phyloP scores from a whole-genome alignment of 805 yeast species.

The Barnettozyma vustinii region DNA sequence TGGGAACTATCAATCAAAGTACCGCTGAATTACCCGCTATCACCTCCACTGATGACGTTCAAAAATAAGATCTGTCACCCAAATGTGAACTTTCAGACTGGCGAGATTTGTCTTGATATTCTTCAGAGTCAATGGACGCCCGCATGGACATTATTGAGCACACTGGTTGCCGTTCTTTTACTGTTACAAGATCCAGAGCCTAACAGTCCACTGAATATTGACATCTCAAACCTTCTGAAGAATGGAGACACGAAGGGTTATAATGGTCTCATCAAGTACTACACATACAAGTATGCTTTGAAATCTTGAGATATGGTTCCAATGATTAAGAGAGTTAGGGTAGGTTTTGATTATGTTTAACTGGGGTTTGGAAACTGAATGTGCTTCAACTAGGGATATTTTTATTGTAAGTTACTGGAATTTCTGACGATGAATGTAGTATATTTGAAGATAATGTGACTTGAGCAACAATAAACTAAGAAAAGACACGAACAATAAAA shows the following conservation, averaged over 20 bases:
- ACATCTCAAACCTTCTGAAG: slow-evolving; percentile 56
- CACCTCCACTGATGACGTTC: slow-evolving; percentile 54
- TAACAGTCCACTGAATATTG: slow-evolving; percentile 65
- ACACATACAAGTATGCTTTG: slow-evolving; percentile 25
- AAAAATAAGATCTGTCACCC: slow-evolving; percentile 39
- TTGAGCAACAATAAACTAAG: neutral
- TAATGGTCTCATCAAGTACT: slow-evolving; percentile 36
- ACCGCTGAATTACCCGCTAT: slow-evolving; percentile 46
- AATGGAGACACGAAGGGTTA: slow-evolving; percentile 41
- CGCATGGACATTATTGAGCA: slow-evolving; percentile 58
- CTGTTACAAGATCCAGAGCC: slow-evolving; percentile 64
- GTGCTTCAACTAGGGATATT: neutral
- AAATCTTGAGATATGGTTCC: neutral
- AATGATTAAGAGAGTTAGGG: too few species aligned
- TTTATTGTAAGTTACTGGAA: too few species aligned
- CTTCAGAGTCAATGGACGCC: slow-evolving; percentile 64
- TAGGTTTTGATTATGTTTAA: neutral
- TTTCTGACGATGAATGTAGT: neutral
- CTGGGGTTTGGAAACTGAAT: too few species aligned
- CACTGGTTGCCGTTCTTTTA: slow-evolving; percentile 51
- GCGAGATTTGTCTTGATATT: slow-evolving; percentile 69
- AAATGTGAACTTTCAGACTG: slow-evolving; percentile 45
- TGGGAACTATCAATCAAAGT: slow-evolving; percentile 47
- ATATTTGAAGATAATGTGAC: neutral
- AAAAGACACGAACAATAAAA: neutral